Conservation (phyloP, 495 filamentous ascomycete genomes). For the Alectoria sarmentosa region DNA sequence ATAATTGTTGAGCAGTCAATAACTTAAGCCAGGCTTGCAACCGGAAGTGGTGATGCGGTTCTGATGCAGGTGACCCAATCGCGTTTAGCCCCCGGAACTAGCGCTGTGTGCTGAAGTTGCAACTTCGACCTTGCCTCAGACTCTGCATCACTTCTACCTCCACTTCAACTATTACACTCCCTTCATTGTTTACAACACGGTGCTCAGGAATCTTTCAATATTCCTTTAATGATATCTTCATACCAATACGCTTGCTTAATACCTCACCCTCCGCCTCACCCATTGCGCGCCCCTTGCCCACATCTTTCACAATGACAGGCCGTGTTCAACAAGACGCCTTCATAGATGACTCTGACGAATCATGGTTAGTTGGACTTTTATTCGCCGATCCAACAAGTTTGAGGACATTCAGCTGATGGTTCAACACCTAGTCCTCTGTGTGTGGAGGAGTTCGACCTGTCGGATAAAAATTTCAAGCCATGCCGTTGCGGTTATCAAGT, state of each 20-base stretch:
- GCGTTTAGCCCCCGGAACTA: constrained; percentile 8
- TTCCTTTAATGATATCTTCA: constrained; percentile 16
- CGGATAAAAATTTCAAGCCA: constrained; percentile 93
- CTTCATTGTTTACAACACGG: constrained; percentile 10
- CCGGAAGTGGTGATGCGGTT: constrained; percentile 9
- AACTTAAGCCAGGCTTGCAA: not conserved
- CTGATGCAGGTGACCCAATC: constrained; percentile 1
- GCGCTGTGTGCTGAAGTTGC: constrained; percentile 10
- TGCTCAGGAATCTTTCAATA: constrained; percentile 10
- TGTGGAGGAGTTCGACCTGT: constrained; percentile 97
- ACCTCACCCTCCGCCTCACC: constrained; percentile 8
- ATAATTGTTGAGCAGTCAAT: not conserved
- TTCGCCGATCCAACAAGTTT: not conserved
- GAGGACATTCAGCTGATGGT: not conserved
- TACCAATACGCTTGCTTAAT: constrained; percentile 15
- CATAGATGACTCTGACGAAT: constrained; percentile 95
- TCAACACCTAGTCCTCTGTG: constrained; percentile 68
- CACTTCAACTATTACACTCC: constrained; percentile 9
- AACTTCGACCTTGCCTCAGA: constrained; percentile 2
- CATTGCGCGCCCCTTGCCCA: constrained; percentile 21
- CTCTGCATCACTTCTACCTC: not conserved
- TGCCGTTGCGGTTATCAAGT: constrained; percentile 99
- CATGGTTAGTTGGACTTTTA: constrained; percentile 53
- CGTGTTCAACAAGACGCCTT: constrained; percentile 75
- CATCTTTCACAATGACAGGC: constrained; percentile 22